phyloP scores from a whole-genome alignment of 148 eudicot genomes.

The Rhododendron vialii region DNA sequence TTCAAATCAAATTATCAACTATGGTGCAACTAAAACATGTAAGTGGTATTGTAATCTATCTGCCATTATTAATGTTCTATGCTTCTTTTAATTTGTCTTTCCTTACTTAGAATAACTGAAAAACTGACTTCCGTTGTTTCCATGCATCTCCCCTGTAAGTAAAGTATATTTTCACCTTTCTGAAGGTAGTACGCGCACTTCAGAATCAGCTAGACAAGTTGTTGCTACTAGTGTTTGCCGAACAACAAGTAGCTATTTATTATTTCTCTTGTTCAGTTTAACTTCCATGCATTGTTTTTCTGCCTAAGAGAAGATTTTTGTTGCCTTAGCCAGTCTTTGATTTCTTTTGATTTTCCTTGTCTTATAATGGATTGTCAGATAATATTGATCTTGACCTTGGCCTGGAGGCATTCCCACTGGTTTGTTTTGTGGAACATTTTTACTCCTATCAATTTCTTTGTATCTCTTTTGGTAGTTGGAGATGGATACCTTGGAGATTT shows the following conservation, averaged over 20 bases:
- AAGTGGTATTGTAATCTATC: slow-evolving; percentile 25
- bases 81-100: neutral
- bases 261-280: neutral
- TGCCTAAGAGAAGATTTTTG: neutral
- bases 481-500: neutral
- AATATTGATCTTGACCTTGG: neutral
- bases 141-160: neutral
- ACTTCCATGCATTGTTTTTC: neutral
- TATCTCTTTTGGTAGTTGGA: neutral
- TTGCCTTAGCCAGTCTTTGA: neutral
- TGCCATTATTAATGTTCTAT: neutral
- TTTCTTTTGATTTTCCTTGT: neutral
- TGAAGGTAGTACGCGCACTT: no score
- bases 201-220: neutral
- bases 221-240: neutral
- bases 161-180: neutral
- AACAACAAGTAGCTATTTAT: no score
- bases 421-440: neutral
- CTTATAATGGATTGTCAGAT: neutral
- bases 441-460: neutral
- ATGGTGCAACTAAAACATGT: slow-evolving; percentile 71
- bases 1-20: slow-evolving; percentile 64
- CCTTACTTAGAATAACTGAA: slow-evolving; percentile 5
- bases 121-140: neutral
- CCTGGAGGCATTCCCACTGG: neutral